These are phyloP conservation scores for Leccinum fuscescens DNA, from an alignment of 1,284 basidiomycete species.

Conservation along the genomic window DNA sequence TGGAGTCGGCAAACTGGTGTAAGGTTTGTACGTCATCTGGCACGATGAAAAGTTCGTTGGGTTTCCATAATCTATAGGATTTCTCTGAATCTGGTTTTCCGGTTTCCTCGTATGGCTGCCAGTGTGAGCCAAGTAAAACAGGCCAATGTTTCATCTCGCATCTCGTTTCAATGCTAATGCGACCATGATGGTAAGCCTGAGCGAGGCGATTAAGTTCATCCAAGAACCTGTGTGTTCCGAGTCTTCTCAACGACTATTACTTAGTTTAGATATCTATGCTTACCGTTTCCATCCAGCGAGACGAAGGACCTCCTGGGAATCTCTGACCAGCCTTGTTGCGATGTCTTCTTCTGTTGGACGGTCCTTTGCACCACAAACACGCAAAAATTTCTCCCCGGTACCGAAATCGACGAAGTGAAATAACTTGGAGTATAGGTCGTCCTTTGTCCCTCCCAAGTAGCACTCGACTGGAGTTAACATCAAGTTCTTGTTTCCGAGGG, in stretches of 20 bases:
- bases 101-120: background rate
- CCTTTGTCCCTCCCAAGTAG: background rate
- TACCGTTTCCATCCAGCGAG: no score
- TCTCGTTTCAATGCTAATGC: background rate
- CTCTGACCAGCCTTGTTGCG: slow-evolving; percentile 41
- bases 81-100: background rate
- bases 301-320: no score
- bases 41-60: slow-evolving; percentile 3
- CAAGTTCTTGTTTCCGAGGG: no score
- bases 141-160: background rate
- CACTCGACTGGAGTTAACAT: background rate
- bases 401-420: slow-evolving; percentile 91
- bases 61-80: background rate
- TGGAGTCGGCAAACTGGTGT: slow-evolving; percentile 4
- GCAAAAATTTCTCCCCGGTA: slow-evolving; percentile 74
- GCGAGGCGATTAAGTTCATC: background rate
- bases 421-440: slow-evolving; percentile 58
- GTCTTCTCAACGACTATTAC: background rate
- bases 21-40: slow-evolving; percentile 8
- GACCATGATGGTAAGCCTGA: no score
- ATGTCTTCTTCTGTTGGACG: slow-evolving; percentile 84
- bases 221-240: slow-evolving; percentile 1
- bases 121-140: background rate
- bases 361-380: slow-evolving; percentile 71
- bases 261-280: no score